Evolutionary conservation across 805 yeast species (phyloP).

Genomic region (Pichia californica): DNA sequence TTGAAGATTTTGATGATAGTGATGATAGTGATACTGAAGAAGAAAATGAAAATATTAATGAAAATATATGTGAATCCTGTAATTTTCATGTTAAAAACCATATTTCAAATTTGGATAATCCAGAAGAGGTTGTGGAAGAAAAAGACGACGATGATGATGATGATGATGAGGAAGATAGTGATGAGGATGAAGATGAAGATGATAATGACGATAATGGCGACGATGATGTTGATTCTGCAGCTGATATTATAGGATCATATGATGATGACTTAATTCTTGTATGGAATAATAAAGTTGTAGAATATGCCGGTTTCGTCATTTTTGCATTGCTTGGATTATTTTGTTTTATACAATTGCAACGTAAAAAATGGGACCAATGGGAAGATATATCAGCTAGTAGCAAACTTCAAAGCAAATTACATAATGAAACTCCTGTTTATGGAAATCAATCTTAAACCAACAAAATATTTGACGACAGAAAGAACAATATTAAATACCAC

Average conservation of each 20-base stretch:
- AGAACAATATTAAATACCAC: too few species aligned
- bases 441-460: too few species aligned
- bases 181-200: not conserved
- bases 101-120: too few species aligned
- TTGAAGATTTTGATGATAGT: conserved; percentile 32
- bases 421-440: too few species aligned
- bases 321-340: conserved; percentile 24
- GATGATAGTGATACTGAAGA: not conserved
- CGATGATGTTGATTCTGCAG: not conserved
- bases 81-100: too few species aligned
- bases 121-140: too few species aligned
- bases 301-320: conserved; percentile 12
- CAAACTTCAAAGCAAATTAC: not conserved
- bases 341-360: conserved; percentile 25
- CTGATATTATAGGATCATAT: too few species aligned
- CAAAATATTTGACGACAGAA: too few species aligned
- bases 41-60: not conserved
- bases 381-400: not conserved
- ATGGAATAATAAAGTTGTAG: conserved; percentile 6
- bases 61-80: too few species aligned
- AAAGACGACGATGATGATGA: too few species aligned
- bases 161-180: not conserved
- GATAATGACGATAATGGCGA: not conserved
- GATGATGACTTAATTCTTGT: not conserved
- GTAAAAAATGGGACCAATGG: conserved; percentile 22